These are phyloP conservation scores for Wilcoxina mikolae DNA, from an alignment of 495 filamentous ascomycete species.

Conservation along the genomic window DNA sequence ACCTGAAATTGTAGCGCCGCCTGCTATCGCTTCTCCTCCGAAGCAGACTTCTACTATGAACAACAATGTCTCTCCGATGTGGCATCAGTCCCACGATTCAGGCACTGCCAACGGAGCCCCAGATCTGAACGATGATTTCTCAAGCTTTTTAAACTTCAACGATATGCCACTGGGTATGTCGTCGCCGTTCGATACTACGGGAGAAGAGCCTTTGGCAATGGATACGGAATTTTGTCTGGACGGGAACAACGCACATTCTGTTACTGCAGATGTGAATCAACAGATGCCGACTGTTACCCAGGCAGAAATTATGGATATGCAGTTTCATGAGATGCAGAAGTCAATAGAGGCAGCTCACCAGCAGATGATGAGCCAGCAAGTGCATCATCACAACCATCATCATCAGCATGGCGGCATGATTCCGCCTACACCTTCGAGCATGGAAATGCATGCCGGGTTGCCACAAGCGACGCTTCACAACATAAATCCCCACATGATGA, in stretches of 20 bases:
- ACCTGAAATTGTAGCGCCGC: constrained; percentile 5
- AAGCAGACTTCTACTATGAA: constrained; percentile 21
- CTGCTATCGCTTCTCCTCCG: constrained; percentile 4
- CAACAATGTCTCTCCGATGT: constrained; percentile 21
- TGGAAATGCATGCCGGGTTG: constrained; percentile 64
- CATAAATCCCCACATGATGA: constrained; percentile 48
- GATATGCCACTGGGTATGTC: constrained; percentile 19
- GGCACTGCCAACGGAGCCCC: constrained; percentile 10
- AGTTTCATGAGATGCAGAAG: constrained; percentile 46
- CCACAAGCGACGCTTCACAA: constrained; percentile 45
- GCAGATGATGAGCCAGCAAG: constrained; percentile 30
- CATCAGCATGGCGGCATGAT: constrained; percentile 48
- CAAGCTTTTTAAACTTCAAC: constrained; percentile 25
- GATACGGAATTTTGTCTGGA: constrained; percentile 23
- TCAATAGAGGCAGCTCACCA: constrained; percentile 37
- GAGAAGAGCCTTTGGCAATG: constrained; percentile 21
- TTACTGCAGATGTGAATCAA: not conserved
- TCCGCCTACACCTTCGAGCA: constrained; percentile 84
- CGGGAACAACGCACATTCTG: constrained; percentile 9
- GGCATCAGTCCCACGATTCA: constrained; percentile 17
- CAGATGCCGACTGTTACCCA: constrained; percentile 6
- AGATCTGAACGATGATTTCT: constrained; percentile 23
- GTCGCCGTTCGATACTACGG: constrained; percentile 21
- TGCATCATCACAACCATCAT: constrained; percentile 23
- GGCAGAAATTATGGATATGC: constrained; percentile 31